Base-by-base conservation (phyloP, 2,329 filamentous ascomycete species). In the Penicillium sp. region DNA sequence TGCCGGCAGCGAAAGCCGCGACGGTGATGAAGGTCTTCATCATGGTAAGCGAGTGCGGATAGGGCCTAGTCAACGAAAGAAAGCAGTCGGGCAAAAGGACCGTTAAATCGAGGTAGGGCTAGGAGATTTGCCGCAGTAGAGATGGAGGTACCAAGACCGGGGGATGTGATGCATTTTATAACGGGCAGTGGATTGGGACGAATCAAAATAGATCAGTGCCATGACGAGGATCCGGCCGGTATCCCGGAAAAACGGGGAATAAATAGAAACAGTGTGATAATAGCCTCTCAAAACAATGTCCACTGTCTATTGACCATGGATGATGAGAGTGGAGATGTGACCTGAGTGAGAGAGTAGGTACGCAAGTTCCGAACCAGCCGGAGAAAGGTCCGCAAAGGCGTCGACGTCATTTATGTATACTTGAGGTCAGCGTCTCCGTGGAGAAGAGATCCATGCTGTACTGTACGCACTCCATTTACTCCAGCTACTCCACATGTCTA, bases 21-120 rank as follows among this genome's bases (percentile, higher is more conserved):
- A 71, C 48, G 41, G 67, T 61, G 49, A 66, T 55, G 51, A 74
- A 57, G 43, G 62, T 65, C 60, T 68, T 72, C 71, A 76, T 75
- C 6, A 24, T 56, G 12, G 10, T 32, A 38, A 38, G 31, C 32
- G 27, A 42, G 46, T 18, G 42, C 27, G 29, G 24, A 12, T 5
- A 35, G 15, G 35, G 31, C 37, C 38, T 35, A 38, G 33, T n/a
- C 10, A 54, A 49, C 39, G 56, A 54, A 50, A 46, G 51, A 49
- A 50, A 13, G 42, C 9, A 39, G 37, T 42, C 29, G 15, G 42
- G 32, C 35, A 13, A 42, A 43, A 47, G 40, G 38, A 48, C 24
- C 40, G 15, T 42, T 27, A 23, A n/a, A 31, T 35, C 32, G 28
- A 33, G 46, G 42, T 46, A 47, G 31, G n/a, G 40, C 28, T 33